phyloP scores from a whole-genome alignment of 805 yeast species.

The Metschnikowia continentalis region DNA sequence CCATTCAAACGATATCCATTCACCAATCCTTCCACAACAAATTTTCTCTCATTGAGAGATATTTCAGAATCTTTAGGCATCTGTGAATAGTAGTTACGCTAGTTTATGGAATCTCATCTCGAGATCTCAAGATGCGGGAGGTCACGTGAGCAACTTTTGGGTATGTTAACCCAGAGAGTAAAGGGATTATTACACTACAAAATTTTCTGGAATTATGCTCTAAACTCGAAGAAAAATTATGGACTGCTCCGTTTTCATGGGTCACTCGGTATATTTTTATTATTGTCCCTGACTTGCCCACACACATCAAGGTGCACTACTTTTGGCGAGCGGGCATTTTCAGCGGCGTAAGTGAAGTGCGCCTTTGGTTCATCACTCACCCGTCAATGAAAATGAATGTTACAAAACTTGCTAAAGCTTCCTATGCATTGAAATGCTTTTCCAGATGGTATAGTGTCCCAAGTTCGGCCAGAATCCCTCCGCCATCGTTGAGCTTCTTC shows the following conservation, averaged over 20 bases:
- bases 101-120: background rate
- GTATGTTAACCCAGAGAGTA: background rate
- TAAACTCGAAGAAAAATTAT: background rate
- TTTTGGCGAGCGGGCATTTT: constrained; percentile 2
- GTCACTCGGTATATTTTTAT: background rate
- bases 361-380: background rate
- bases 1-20: constrained; percentile 66
- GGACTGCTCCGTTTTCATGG: background rate
- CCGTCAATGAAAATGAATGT: constrained; percentile 2
- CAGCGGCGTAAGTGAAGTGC: background rate
- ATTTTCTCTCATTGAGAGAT: constrained; percentile 59
- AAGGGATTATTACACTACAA: background rate
- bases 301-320: constrained; percentile 1
- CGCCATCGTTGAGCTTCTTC: constrained; percentile 46
- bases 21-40: constrained; percentile 59
- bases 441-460: constrained; percentile 9
- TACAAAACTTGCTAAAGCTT: constrained; percentile 1
- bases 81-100: background rate
- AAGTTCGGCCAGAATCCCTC: constrained; percentile 6
- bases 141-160: constrained; percentile 1
- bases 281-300: background rate
- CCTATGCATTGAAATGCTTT: background rate
- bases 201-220: background rate
- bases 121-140: background rate
- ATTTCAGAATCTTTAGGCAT: constrained; percentile 64